Conservation (phyloP, 495 filamentous ascomycete species). For the Penicillium diatomitis region DNA sequence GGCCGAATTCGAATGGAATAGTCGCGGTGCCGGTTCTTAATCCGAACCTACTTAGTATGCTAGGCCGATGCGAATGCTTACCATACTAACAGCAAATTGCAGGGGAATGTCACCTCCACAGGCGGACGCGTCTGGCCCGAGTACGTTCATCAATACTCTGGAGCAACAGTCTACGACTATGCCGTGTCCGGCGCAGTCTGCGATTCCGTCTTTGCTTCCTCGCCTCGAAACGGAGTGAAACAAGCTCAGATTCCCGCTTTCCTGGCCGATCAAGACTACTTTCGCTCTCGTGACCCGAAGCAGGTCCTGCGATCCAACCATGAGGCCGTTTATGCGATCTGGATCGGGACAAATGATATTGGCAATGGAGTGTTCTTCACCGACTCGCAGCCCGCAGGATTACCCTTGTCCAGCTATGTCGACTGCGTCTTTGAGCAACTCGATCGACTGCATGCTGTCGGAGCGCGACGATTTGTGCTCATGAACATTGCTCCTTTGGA, state of each 20-base stretch:
- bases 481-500: not conserved
- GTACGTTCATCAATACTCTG: not conserved
- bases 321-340: not conserved
- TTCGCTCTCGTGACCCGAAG: too few species aligned
- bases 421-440: not conserved
- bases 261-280: not conserved
- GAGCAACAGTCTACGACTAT: not conserved
- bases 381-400: not conserved
- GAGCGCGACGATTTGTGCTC: not conserved
- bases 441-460: not conserved
- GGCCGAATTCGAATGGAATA: not conserved
- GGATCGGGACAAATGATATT: not conserved
- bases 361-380: not conserved
- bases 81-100: not conserved
- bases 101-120: not conserved
- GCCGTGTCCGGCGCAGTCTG: not conserved
- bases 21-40: not conserved
- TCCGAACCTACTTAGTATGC: too few species aligned
- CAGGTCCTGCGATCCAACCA: not conserved
- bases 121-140: not conserved
- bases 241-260: not conserved
- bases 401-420: not conserved
- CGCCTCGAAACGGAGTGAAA: not conserved
- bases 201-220: not conserved
- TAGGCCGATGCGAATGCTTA: too few species aligned